phyloP scores from a whole-genome alignment of 768 basidiomycete genomes.

The Russula foetens region DNA sequence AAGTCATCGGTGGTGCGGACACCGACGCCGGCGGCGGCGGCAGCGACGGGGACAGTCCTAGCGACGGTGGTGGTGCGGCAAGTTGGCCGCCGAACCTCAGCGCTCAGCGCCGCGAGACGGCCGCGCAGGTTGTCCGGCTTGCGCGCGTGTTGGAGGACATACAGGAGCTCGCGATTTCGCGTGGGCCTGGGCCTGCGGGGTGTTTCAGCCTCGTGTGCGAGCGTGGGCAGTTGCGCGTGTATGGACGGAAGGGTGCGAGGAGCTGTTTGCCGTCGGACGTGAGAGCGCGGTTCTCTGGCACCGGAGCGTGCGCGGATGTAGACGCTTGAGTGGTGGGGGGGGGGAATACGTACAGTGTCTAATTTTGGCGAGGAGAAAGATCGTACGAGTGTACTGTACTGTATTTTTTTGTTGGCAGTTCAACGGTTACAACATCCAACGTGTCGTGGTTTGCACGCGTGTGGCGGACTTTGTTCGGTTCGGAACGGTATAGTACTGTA shows the following conservation, averaged over 20 bases:
- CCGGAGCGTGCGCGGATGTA: not conserved
- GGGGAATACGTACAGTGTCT: too few relatives aligned
- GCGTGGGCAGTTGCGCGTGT: not conserved
- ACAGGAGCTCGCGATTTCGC: constrained; percentile 10
- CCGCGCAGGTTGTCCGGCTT: constrained; percentile 6
- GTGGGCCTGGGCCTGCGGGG: constrained; percentile 4
- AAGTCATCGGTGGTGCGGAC: constrained; percentile 15
- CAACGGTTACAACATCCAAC: too few relatives aligned
- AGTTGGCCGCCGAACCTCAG: not conserved
- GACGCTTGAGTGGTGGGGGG: not conserved
- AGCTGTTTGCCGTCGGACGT: constrained; percentile 5
- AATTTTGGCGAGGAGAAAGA: too few relatives aligned
- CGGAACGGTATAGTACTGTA: too few relatives aligned
- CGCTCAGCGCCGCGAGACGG: not conserved
- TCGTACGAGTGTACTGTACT: too few relatives aligned
- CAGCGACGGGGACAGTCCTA: too few relatives aligned
- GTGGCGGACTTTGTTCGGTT: too few relatives aligned
- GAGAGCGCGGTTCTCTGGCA: not conserved
- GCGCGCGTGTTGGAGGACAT: constrained; percentile 8
- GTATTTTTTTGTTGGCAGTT: too few relatives aligned
- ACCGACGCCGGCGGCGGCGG: too few relatives aligned
- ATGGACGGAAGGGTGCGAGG: not conserved
- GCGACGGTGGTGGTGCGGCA: too few relatives aligned
- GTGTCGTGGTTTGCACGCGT: too few relatives aligned
- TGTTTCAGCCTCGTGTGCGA: constrained; percentile 8